Conservation (phyloP, 1,139 yeast genomes). For the Debaryomyces sp. region DNA sequence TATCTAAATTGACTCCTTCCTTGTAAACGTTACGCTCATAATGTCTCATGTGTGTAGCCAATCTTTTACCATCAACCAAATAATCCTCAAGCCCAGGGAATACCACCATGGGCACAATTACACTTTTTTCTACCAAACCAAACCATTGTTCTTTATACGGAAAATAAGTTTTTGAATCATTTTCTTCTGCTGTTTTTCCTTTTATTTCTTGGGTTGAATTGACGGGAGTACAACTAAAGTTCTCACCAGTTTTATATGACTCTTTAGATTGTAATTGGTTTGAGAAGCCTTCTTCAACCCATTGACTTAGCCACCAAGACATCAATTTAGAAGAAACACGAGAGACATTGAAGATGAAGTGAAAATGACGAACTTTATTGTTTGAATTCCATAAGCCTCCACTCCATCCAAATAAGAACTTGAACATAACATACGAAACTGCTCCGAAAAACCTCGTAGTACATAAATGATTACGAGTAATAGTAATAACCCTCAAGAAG, state of each 20-base stretch:
- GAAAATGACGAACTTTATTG: constrained; percentile 61
- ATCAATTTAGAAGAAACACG: constrained; percentile 77
- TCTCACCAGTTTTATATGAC: constrained; percentile 34
- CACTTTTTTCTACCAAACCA: constrained; percentile 26
- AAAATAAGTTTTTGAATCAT: constrained; percentile 57
- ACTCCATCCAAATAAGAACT: constrained; percentile 84
- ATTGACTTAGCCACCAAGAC: constrained; percentile 83
- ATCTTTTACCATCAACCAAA: constrained; percentile 65
- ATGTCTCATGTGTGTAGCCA: constrained; percentile 53
- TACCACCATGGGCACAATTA: constrained; percentile 54
- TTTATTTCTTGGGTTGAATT: neutral
- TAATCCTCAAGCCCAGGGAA: constrained; percentile 66
- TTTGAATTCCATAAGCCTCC: constrained; percentile 72
- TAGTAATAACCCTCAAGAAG: constrained; percentile 62
- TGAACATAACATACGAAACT: constrained; percentile 76
- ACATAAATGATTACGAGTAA: constrained; percentile 46
- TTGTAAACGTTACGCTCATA: constrained; percentile 48
- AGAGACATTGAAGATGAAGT: constrained; percentile 85
- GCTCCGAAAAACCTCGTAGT: constrained; percentile 56
- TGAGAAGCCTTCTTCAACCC: constrained; percentile 43
- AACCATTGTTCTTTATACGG: constrained; percentile 61
- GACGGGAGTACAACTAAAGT: constrained; percentile 21
- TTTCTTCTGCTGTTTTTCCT: constrained; percentile 25
- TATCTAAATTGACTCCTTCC: constrained; percentile 41
- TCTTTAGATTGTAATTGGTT: constrained; percentile 38